Percentiles rank a stretch among this genome's conserved stretches.
These are phyloP conservation scores for Huntiella moniliformis DNA, from an alignment of 2,329 filamentous ascomycete genomes.

Conservation along the genomic window DNA sequence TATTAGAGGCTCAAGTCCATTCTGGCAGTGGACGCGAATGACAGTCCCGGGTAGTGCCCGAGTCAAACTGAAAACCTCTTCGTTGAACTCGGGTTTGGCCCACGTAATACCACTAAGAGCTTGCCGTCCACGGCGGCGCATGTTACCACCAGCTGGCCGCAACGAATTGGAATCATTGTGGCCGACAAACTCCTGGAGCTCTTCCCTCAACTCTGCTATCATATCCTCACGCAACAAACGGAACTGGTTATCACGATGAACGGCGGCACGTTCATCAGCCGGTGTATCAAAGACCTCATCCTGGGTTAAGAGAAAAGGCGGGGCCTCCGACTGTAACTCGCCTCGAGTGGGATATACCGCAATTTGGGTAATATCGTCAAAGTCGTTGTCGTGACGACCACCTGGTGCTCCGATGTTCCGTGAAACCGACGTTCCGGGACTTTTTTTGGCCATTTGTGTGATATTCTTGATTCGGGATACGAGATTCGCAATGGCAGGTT, in stretches of 20 bases:
- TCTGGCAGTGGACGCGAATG: constrained; percentile 19
- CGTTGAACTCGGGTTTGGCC: constrained; percentile 13
- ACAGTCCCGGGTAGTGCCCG: not conserved
- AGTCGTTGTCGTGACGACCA: constrained; percentile 58
- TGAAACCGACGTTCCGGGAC: not conserved
- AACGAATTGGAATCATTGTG: constrained; percentile 26
- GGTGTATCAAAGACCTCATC: constrained; percentile 26
- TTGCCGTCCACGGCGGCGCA: constrained; percentile 16
- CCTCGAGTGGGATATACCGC: constrained; percentile 46
- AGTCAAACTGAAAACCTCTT: too few species aligned
- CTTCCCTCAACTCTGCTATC: constrained; percentile 44
- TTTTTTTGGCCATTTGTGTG: not conserved
- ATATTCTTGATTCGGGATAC: constrained; percentile 2
- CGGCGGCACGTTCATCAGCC: constrained; percentile 21
- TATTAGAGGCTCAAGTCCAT: constrained; percentile 27
- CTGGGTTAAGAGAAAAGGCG: constrained; percentile 35
- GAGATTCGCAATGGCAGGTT: not conserved
- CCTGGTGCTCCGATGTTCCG: constrained; percentile 25
- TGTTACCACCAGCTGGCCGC: too few species aligned
- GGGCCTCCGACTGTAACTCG: constrained; percentile 36
- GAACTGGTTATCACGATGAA: constrained; percentile 53
- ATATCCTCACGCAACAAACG: constrained; percentile 54
- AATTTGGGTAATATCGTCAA: constrained; percentile 39
- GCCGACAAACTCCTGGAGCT: constrained; percentile 31
- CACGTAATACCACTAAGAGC: constrained; percentile 21